These are phyloP conservation scores for Backusella luteola DNA, from an alignment of 192 early-diverging fungal genomes.

Conservation along the genomic window DNA sequence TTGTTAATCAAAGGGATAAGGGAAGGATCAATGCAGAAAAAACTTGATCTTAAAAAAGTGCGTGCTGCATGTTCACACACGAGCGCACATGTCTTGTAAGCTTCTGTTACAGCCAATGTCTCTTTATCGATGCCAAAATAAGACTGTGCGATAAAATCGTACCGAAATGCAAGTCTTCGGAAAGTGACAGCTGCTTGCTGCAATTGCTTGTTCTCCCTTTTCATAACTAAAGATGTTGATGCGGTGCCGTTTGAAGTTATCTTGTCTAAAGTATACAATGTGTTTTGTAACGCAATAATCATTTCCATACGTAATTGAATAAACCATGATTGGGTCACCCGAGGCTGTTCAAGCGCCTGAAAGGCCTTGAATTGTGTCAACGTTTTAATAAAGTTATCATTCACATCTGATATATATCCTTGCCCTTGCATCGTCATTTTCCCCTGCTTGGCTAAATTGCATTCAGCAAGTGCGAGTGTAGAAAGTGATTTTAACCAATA, in stretches of 20 bases:
- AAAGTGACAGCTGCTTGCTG: conserved; percentile 9
- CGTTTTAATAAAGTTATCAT: conserved; percentile 8
- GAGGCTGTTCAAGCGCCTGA: conserved; percentile 5
- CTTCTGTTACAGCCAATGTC: conserved; percentile 11
- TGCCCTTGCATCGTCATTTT: background rate
- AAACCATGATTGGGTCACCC: conserved; percentile 14
- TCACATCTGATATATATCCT: background rate
- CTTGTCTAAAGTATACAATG: background rate
- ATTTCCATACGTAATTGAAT: conserved; percentile 30
- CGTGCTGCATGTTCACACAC: conserved; percentile 24
- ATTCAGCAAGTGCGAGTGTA: conserved; percentile 15
- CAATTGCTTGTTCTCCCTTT: background rate
- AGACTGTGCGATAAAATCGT: conserved; percentile 19
- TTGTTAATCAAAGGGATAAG: conserved; percentile 22
- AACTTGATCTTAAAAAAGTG: conserved; percentile 2
- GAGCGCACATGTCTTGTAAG: conserved; percentile 22
- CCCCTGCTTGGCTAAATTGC: background rate
- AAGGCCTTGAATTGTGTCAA: conserved; percentile 23
- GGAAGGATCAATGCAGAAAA: conserved; percentile 27
- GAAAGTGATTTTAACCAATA: conserved; percentile 23
- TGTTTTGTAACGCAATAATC: conserved; percentile 16
- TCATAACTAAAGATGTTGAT: background rate
- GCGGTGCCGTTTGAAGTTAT: background rate
- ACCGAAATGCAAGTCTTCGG: conserved; percentile 21
- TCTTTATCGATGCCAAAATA: conserved; percentile 17